phyloP scores from a whole-genome alignment of 306 rosid species.

The Casuarina equisetifolia region DNA sequence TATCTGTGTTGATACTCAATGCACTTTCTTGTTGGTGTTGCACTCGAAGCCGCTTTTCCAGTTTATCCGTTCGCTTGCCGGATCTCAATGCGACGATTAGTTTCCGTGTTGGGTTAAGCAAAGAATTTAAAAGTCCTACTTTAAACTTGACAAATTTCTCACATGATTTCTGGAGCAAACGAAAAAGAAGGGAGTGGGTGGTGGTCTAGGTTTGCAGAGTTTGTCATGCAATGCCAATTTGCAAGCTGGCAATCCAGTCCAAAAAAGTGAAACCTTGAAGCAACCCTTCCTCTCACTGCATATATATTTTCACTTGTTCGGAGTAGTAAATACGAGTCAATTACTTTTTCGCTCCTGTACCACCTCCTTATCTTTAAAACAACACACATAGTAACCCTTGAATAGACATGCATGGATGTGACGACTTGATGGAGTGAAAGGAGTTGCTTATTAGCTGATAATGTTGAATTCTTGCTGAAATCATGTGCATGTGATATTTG shows the following conservation, averaged over 20 bases:
- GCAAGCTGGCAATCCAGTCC: constrained; percentile 27
- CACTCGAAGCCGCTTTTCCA: constrained; percentile 75
- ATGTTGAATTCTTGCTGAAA: constrained; percentile 49
- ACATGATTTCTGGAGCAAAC: constrained; percentile 36
- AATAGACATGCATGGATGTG: constrained; percentile 61
- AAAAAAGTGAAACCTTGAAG: constrained; percentile 28
- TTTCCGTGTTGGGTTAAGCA: constrained; percentile 64
- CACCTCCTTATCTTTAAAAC: constrained; percentile 53
- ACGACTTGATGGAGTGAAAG: constrained; percentile 30
- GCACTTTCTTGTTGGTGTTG: constrained; percentile 63
- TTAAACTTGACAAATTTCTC: background rate
- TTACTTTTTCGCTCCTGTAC: constrained; percentile 34
- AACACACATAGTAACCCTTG: constrained; percentile 42
- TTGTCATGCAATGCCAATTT: constrained; percentile 41
- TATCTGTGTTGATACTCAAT: constrained; percentile 44
- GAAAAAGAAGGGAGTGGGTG: constrained; percentile 25
- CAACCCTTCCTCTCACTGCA: constrained; percentile 12
- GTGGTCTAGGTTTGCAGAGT: constrained; percentile 38
- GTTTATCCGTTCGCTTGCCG: constrained; percentile 75
- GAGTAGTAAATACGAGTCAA: constrained; percentile 42
- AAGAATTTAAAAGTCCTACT: constrained; percentile 28
- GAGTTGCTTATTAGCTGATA: constrained; percentile 29
- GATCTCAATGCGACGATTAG: constrained; percentile 51
- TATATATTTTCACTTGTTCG: constrained; percentile 15
- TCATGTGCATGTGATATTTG: constrained; percentile 50